These are phyloP conservation scores for Entomortierella chlamydospora DNA, from an alignment of 192 early-diverging fungal species.

Conservation along the genomic window DNA sequence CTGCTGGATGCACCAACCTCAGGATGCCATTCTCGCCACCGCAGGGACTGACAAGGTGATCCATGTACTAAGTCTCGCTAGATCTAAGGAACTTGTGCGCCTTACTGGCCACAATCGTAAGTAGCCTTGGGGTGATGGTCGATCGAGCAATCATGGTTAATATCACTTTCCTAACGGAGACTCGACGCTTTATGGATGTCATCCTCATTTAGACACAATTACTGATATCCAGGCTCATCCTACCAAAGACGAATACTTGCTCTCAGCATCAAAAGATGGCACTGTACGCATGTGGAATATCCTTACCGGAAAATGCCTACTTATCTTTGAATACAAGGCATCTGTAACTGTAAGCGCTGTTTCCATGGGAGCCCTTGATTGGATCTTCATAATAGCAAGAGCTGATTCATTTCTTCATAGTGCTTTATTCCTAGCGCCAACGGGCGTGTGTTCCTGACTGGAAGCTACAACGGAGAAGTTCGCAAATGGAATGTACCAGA, in stretches of 20 bases:
- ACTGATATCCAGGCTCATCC: conserved; percentile 81
- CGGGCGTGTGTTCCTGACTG: conserved; percentile 66
- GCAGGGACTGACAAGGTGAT: conserved; percentile 73
- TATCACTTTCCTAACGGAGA: no score
- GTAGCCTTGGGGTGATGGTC: not conserved
- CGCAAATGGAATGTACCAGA: conserved; percentile 49
- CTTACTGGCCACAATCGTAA: conserved; percentile 73
- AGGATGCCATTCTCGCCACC: conserved; percentile 77
- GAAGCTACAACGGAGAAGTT: conserved; percentile 57
- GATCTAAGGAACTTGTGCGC: conserved; percentile 71
- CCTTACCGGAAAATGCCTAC: conserved; percentile 67
- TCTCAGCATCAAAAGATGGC: conserved; percentile 78
- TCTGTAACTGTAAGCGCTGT: conserved; percentile 64
- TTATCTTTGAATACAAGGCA: conserved; percentile 69
- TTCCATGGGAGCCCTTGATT: not conserved
- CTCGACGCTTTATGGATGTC: no score
- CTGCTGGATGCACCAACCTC: conserved; percentile 77
- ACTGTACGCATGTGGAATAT: conserved; percentile 87
- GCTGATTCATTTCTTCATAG: conserved; percentile 5
- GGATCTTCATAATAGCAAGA: no score
- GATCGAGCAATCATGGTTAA: not conserved
- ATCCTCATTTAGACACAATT: conserved; percentile 58
- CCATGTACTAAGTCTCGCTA: conserved; percentile 80
- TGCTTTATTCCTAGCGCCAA: conserved; percentile 71
- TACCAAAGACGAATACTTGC: conserved; percentile 67